Base-by-base conservation (phyloP, 768 basidiomycete species). In the Podaxis sp. region DNA sequence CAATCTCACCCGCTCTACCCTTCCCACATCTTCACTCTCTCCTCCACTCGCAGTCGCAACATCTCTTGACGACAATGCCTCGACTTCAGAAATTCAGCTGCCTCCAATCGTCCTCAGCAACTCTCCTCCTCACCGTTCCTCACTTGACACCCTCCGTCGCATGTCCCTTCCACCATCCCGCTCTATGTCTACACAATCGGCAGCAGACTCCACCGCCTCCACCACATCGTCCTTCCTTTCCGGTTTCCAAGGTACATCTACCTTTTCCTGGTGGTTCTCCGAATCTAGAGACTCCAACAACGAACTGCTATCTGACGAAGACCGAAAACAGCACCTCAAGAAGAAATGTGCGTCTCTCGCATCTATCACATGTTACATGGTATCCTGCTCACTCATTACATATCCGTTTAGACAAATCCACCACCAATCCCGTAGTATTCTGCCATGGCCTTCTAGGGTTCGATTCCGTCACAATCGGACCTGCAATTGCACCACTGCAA, bases 401-500 rank as follows among this genome's bases (percentile, higher is more conserved):
- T 62, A 22, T 60, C 54, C 37, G 2, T 55, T 30, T 72, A 94
- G 92, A 96, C 70, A 83, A 84, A 4, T 80, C 92, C 0, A 90
- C 96, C 0, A 84, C 84, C 63, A 86, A 93, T 65, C 96, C 96
- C 0, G 76, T 98, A 50, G 90, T 99, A 1, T 98, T 99, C 75
- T 99, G 96, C 67, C 96, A 99, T 71, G 96, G 96, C 8, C 83
- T 97, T 1, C 82, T 98, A 7, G 93, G 94, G 1, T 96, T 95
- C 66, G 93, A 96, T 71, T 88, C 87, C 0, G 84, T 95, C 67
- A 90, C 86, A 2, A 88, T 94, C 24, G 90, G 91, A 1, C 87
- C 84, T 2, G 77, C 88, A 50, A 91, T 89, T 61, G 87, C 89
- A 12, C 88, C 93, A 3, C 68, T 98, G 17, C 87, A 95, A 69